These are phyloP conservation scores for Albophoma yamanashiensis DNA, from an alignment of 2,329 filamentous ascomycete genomes.

Conservation along the genomic window DNA sequence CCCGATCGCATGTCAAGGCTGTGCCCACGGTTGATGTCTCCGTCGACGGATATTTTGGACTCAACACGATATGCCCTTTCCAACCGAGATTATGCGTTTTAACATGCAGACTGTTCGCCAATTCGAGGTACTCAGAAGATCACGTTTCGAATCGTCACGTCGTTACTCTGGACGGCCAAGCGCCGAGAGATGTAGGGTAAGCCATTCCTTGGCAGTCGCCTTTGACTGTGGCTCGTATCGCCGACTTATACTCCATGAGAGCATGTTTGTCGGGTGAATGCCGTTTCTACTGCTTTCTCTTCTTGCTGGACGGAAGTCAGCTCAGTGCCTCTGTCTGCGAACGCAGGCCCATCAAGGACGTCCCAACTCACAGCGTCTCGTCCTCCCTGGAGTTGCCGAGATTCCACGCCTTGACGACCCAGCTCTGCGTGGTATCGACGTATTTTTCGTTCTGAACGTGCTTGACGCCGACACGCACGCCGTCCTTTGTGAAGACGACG, in stretches of 20 bases:
- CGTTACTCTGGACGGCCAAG: not conserved
- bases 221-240: not conserved
- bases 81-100: not conserved
- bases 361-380: slow-evolving; percentile 9
- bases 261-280: not conserved
- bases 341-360: not conserved
- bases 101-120: not conserved
- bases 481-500: slow-evolving; percentile 65
- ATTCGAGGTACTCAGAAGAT: not conserved
- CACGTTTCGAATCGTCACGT: not conserved
- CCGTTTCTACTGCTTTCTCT: slow-evolving; percentile 3
- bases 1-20: not conserved
- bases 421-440: slow-evolving; percentile 62
- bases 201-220: not conserved
- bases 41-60: not conserved
- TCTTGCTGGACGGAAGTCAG: slow-evolving; percentile 1
- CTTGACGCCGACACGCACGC: slow-evolving; percentile 60
- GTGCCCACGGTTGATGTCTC: not conserved
- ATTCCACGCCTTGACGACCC: slow-evolving; percentile 57
- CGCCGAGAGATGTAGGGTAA: not conserved
- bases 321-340: not conserved
- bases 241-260: not conserved
- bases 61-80: not conserved
- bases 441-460: slow-evolving; percentile 59
- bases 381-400: slow-evolving; percentile 25